Base-by-base conservation (phyloP, 345 rosid genomes). In the Durio zibethinus region DNA sequence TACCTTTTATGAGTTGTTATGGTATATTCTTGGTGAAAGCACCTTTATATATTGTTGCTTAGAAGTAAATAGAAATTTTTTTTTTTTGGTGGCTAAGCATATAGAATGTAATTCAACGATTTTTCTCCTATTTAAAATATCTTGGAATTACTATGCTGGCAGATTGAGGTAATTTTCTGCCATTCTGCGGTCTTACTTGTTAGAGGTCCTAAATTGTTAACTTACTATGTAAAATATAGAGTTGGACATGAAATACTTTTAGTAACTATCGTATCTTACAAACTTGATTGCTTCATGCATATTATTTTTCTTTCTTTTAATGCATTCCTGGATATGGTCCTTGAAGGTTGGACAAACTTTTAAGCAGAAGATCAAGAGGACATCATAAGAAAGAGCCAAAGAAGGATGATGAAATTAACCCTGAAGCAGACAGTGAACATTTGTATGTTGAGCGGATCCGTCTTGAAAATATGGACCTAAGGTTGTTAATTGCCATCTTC, bases 391-490 rank as follows among this genome's bases (percentile, higher is more conserved):
- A 83, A 63, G 92, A 89, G 80, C 87, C 90, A 73, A 89, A 91
- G 83, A 90, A 95, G 82, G 83, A 88, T 83, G 98, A 89, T 79
- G 96, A 90, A 56, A 82, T 81, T 78, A 79, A 29, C 69, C 70
- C 79, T 68, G 93, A 92, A 43, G 80, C 79, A 76, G 90, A 86
- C 54, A 81, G 80, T 33, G 87, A 89, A 4, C 89, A 90, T 69
- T 33, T 93, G 18, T 79, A 10, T 77, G 96, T 95, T 54, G 97
- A 93, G 77, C 90, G 99, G 23, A 88, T 90, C 60, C 94, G 96
- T 69, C 89, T 95, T 65, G 98, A 95, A 77, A 95, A 90, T 74
- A 84, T 93, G 90, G 87, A 86, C 73, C 70, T 93, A 72, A 93
- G 98, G 99, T 93, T 77, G 61, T 76, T 25, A 14, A 38, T 72